Base-by-base conservation (phyloP, 2,329 filamentous ascomycete species). In the Penicillium sp. region DNA sequence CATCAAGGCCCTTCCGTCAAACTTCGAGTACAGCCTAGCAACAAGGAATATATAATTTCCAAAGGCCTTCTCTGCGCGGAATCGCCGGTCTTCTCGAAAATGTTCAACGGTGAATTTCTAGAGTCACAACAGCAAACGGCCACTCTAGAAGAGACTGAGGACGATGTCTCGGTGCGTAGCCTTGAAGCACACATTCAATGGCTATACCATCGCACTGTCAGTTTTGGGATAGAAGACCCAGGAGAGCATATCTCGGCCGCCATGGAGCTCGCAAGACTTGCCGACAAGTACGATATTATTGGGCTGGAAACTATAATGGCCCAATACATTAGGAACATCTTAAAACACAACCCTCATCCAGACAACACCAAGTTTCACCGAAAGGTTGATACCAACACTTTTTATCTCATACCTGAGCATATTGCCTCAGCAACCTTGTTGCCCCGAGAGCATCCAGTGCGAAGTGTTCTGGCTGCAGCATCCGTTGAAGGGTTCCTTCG, bases 131-230 rank as follows among this genome's bases (percentile, higher is more conserved):
- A 61, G 31, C 31, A 54, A 48, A 55, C 47, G n/a, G 59, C 43
- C 4, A 49, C 10, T 15, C 46, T 67, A 12, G 46, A 62, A 52
- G 60, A 64, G 29, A 50, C 56, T 8, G 41, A 58, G 4, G 57
- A 47, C 1, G 43, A 57, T n/a, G 9, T 64, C 4, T 62, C 59
- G 3, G 50, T 49, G 19, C 55, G 46, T 9, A 58, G 60, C 21
- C 37, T 67, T 40, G 41, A 63, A 43, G 42, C 59, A 12, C 45
- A 65, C 1, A 15, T 61, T n/a, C 61, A 65, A 47, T 67, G 63
- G 60, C 31, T 65, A 17, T 63, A 67, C 31, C 29, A 25, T 2
- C 42, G 51, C 23, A 19, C 12, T 8, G 13, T 62, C 23, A 45
- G 42, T 1, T 59, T 66, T 10, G 56, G 42, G 2, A 42, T 54